Evolutionary conservation across 2,329 filamentous ascomycete species (phyloP).

Genomic region (Piedraia hortae): DNA sequence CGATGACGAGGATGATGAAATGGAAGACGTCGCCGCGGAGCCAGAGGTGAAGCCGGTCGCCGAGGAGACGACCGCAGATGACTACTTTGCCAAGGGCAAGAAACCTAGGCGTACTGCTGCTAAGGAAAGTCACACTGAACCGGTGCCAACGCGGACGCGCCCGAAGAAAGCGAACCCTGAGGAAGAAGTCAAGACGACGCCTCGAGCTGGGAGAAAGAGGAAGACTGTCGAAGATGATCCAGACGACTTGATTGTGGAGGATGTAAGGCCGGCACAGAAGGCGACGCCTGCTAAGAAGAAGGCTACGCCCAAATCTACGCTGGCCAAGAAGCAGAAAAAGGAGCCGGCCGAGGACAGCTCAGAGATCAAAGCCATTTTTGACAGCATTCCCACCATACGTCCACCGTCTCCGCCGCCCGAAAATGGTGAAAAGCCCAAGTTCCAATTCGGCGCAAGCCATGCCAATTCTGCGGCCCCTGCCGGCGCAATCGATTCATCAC

Average conservation of each 20-base stretch:
- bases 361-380: constrained; percentile 56
- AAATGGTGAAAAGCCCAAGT: constrained; percentile 29
- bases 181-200: constrained; percentile 11
- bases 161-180: constrained; percentile 16
- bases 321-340: constrained; percentile 34
- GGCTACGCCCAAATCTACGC: constrained; percentile 19
- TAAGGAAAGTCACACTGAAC: constrained; percentile 12
- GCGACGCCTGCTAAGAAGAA: constrained; percentile 21
- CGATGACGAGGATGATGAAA: constrained; percentile 47
- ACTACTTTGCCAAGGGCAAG: constrained; percentile 29
- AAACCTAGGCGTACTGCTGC: constrained; percentile 20
- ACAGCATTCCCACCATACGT: constrained; percentile 58
- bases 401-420: constrained; percentile 54
- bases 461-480: constrained; percentile 27
- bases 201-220: constrained; percentile 21
- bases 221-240: constrained; percentile 29
- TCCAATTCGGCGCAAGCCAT: constrained; percentile 40
- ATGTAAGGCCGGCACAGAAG: constrained; percentile 30
- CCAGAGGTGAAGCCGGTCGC: constrained; percentile 5
- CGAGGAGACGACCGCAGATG: constrained; percentile 31
- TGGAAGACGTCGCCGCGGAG: constrained; percentile 25
- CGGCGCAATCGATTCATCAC: constrained; percentile 32
- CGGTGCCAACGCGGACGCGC: constrained; percentile 10
- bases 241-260: constrained; percentile 19
- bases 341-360: constrained; percentile 37